A percentile compares a stretch with the other conserved stretches of the same genome.
Conservation (phyloP, 768 basidiomycete genomes). For the Solioccasus polychromus region DNA sequence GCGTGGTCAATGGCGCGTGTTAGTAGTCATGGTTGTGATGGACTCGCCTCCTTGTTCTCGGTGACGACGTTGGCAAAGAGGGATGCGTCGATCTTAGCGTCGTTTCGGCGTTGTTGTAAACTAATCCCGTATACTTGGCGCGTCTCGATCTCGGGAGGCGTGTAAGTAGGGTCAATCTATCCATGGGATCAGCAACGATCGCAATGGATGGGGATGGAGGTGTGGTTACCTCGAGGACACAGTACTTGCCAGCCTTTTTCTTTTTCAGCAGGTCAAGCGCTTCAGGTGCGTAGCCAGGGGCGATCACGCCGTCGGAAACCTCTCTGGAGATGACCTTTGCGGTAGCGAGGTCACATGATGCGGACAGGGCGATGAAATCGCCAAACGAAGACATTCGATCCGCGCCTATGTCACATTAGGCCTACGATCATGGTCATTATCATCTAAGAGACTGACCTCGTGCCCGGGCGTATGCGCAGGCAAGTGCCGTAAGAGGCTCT, state of each 20-base stretch:
- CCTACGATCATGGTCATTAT: slow-evolving; percentile 2
- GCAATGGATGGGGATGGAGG: background rate
- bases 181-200: slow-evolving; percentile 7
- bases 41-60: slow-evolving; percentile 75
- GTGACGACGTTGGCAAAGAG: slow-evolving; percentile 90
- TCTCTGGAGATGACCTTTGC: slow-evolving; percentile 98
- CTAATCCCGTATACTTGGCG: slow-evolving; percentile 93
- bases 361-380: slow-evolving; percentile 95
- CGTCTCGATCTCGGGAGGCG: slow-evolving; percentile 79
- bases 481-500: slow-evolving; percentile 82
- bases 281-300: slow-evolving; percentile 85
- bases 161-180: slow-evolving; percentile 87
- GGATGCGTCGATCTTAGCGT: slow-evolving; percentile 76
- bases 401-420: slow-evolving; percentile 54
- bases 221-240: slow-evolving; percentile 76
- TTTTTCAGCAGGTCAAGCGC: slow-evolving; percentile 89
- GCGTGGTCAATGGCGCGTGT: background rate
- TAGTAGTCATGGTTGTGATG: background rate
- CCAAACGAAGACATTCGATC: slow-evolving; percentile 99
- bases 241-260: slow-evolving; percentile 99
- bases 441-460: slow-evolving; percentile 55
- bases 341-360: slow-evolving; percentile 89
- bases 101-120: slow-evolving; percentile 88
- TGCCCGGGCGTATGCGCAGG: slow-evolving; percentile 92
- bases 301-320: slow-evolving; percentile 97